Evolutionary conservation across 352 stramenopile species (phyloP).

Genomic region (Globisporangium carolinianum): DNA sequence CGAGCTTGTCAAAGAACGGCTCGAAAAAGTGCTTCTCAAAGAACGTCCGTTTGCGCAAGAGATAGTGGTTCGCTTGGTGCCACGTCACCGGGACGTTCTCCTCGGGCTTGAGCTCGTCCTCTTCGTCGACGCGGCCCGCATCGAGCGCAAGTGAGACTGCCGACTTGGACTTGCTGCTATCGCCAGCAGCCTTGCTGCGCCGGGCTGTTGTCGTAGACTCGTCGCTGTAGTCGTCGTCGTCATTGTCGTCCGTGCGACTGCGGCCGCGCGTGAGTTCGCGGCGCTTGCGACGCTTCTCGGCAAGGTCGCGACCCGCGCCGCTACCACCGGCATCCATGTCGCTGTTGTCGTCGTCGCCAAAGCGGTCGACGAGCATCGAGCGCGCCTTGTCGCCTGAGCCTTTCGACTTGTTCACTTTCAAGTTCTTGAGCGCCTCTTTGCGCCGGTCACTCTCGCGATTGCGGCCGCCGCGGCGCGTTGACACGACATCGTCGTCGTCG

Average conservation of each 20-base stretch:
- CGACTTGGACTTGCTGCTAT: slow-evolving; percentile 20
- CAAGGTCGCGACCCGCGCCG: slow-evolving; percentile 42
- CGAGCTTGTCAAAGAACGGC: slow-evolving; percentile 75
- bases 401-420: slow-evolving; percentile 73
- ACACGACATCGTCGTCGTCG: slow-evolving; percentile 33
- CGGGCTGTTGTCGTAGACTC: neutral
- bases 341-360: slow-evolving; percentile 50
- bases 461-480: slow-evolving; percentile 47
- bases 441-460: slow-evolving; percentile 61
- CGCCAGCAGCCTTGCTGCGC: too few species aligned
- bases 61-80: slow-evolving; percentile 73
- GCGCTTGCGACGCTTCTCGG: slow-evolving; percentile 67
- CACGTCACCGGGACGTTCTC: slow-evolving; percentile 69
- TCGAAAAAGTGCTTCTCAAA: slow-evolving; percentile 87
- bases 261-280: slow-evolving; percentile 55
- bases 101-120: slow-evolving; percentile 37
- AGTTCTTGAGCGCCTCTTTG: slow-evolving; percentile 73
- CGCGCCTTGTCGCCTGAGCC: slow-evolving; percentile 39
- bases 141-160: slow-evolving; percentile 23
- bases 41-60: slow-evolving; percentile 63
- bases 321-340: slow-evolving; percentile 27
- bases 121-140: slow-evolving; percentile 31
- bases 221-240: slow-evolving; percentile 36
- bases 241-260: slow-evolving; percentile 30
- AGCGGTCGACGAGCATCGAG: slow-evolving; percentile 76